phyloP scores from a whole-genome alignment of 352 stramenopile genomes.

The Globisporangium paddicum region DNA sequence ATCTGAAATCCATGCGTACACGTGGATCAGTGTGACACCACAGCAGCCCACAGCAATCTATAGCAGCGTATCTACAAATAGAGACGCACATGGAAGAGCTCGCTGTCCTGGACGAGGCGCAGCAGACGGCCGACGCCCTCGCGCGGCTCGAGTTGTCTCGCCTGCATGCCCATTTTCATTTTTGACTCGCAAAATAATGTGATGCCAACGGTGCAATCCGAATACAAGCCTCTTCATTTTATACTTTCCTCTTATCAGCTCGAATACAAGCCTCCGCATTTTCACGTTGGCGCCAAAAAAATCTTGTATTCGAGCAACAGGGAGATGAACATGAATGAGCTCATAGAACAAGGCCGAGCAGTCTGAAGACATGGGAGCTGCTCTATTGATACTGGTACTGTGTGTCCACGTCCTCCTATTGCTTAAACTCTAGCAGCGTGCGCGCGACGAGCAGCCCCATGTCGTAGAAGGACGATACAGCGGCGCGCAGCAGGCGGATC shows the following conservation, averaged over 20 bases:
- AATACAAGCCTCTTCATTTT: too few relatives aligned
- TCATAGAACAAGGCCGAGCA: too few relatives aligned
- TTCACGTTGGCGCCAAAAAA: too few relatives aligned
- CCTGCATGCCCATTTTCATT: constrained; percentile 9
- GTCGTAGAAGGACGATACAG: constrained; percentile 86
- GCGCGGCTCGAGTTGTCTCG: constrained; percentile 8
- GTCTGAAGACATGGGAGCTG: background rate
- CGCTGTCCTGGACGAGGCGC: constrained; percentile 30
- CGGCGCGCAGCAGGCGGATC: constrained; percentile 76
- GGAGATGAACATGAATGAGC: too few relatives aligned
- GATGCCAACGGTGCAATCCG: background rate
- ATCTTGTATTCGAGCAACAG: too few relatives aligned
- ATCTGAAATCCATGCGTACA: constrained; percentile 22
- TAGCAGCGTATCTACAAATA: background rate
- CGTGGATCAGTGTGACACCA: background rate
- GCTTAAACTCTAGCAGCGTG: constrained; percentile 84
- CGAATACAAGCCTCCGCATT: too few relatives aligned
- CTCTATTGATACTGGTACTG: background rate
- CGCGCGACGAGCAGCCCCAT: constrained; percentile 72
- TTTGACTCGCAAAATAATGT: constrained; percentile 1
- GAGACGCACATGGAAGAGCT: constrained; percentile 42
- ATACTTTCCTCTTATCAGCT: too few relatives aligned
- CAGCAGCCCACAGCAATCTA: background rate
- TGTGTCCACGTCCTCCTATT: constrained; percentile 24
- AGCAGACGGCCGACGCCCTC: constrained; percentile 35